Base-by-base conservation (phyloP, 164 flowering plant genomes). In the Nymphaea thermarum region DNA sequence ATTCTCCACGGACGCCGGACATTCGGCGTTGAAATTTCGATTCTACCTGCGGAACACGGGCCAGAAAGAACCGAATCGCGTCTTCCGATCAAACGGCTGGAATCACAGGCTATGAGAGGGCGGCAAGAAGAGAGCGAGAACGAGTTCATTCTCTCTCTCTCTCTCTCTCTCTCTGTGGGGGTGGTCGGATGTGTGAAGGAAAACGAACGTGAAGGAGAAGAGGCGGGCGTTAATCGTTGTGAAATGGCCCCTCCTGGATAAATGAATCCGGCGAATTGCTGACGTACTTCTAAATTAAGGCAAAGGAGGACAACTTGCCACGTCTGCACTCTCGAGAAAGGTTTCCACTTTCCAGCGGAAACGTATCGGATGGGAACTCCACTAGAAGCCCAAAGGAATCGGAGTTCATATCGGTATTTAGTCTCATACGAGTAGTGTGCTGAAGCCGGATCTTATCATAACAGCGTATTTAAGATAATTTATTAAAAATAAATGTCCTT, bases 1-100 rank as follows among this genome's bases (percentile, higher is more conserved):
- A 75, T 62, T 43, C 63, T 64, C 6, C 66, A 53, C 8, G 62
- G 65, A 12, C 42, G 14, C 42, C 55, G 53, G 59, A 67, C 60
- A 41, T 42, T 71, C 53, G 10, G 67, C 64, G 7, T 6, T 10
- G 42, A 17, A 3, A 11, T 62, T 17, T 17, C 64, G 6, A 4
- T 5, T 4, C 10, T 17, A 41, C n/a, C 8, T 62, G 42, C 10
- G 64, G n/a, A 62, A 11, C 6, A 10, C 16, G 60, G 60, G 16
- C 12, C 60, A 55, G 16, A 16, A 8, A 8, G 42, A 62, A 41
- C 64, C 7, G 8, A 17, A 17, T 41, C 64, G 36, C 41, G 42
- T 17, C 42, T 62, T 17, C 64, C 7, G 64, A 17, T 11, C 10
- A 62, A 62, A 62, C 4, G 11, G 11, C 64, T 17, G 8, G 42